phyloP scores from a whole-genome alignment of 1,139 yeast species.

The Taphrina pruni region DNA sequence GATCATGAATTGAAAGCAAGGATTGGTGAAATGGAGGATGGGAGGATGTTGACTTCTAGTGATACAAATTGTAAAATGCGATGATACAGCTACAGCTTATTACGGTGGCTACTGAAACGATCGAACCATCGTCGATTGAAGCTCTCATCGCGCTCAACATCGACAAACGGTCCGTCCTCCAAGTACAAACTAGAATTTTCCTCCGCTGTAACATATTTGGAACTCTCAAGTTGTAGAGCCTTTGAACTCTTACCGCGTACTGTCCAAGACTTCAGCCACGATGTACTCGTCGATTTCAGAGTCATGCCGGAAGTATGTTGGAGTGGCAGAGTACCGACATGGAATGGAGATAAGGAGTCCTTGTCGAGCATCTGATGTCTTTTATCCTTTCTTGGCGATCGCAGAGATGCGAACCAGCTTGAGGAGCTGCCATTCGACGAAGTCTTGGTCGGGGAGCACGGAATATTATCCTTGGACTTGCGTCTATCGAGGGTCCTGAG shows the following conservation, averaged over 20 bases:
- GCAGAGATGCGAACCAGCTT: conserved; percentile 8
- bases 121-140: conserved; percentile 34
- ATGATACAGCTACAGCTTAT: neutral
- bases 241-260: neutral
- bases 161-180: conserved; percentile 6
- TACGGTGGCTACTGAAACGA: neutral
- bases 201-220: neutral
- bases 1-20: too few species aligned
- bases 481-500: neutral
- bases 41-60: neutral
- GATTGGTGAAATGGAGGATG: neutral
- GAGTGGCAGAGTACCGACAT: neutral
- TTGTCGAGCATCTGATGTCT: neutral
- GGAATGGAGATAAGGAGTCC: neutral
- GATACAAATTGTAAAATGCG: too few species aligned
- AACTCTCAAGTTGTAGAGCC: neutral
- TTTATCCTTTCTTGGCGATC: neutral
- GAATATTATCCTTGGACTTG: neutral
- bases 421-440: neutral
- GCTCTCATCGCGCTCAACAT: conserved; percentile 26
- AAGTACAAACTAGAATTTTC: neutral
- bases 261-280: conserved; percentile 14
- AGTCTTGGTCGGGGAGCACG: neutral
- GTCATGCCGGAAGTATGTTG: neutral
- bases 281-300: neutral